A percentile compares a stretch with the other conserved stretches of the same genome.
Conservation (phyloP, 1,139 yeast genomes). For the Eremothecium coryli region DNA sequence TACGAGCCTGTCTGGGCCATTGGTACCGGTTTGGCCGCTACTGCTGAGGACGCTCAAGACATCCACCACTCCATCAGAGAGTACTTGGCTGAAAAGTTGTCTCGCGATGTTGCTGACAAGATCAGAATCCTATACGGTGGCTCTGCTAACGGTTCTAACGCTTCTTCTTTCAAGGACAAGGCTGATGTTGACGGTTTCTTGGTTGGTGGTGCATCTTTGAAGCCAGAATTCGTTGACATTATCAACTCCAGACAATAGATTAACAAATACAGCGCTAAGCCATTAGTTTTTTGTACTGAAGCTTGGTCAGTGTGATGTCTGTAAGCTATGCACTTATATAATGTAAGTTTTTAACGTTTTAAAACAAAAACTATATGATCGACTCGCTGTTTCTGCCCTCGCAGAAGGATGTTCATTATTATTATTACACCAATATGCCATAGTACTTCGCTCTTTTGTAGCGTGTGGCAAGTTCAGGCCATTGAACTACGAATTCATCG, state of each 20-base stretch:
- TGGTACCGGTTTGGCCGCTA: slow-evolving; percentile 99
- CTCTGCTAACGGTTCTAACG: slow-evolving; percentile 93
- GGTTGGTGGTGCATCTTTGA: slow-evolving; percentile 98
- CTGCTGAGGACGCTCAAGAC: slow-evolving; percentile 94
- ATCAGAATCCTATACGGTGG: slow-evolving; percentile 97
- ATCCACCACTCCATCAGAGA: slow-evolving; percentile 86
- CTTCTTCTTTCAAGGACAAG: slow-evolving; percentile 83
- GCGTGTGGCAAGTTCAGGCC: slow-evolving; percentile 54
- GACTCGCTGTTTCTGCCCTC: background rate
- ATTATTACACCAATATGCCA: slow-evolving; percentile 52
- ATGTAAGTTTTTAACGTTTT: slow-evolving; percentile 8
- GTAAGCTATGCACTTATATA: slow-evolving; percentile 2
- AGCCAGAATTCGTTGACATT: slow-evolving; percentile 95
- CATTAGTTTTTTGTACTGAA: slow-evolving; percentile 5
- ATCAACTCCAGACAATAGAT: slow-evolving; percentile 78
- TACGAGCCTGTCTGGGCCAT: slow-evolving; percentile 99
- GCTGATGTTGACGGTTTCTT: slow-evolving; percentile 95
- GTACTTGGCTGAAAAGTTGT: slow-evolving; percentile 68
- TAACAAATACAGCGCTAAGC: slow-evolving; percentile 1
- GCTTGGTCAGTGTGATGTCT: background rate
- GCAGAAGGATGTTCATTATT: background rate
- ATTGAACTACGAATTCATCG: slow-evolving; percentile 79
- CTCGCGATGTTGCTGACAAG: slow-evolving; percentile 63
- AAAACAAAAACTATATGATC: no score
- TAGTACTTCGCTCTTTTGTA: slow-evolving; percentile 63